These are phyloP conservation scores for Rugonectria rugulosa DNA, from an alignment of 2,329 filamentous ascomycete species.

Conservation along the genomic window DNA sequence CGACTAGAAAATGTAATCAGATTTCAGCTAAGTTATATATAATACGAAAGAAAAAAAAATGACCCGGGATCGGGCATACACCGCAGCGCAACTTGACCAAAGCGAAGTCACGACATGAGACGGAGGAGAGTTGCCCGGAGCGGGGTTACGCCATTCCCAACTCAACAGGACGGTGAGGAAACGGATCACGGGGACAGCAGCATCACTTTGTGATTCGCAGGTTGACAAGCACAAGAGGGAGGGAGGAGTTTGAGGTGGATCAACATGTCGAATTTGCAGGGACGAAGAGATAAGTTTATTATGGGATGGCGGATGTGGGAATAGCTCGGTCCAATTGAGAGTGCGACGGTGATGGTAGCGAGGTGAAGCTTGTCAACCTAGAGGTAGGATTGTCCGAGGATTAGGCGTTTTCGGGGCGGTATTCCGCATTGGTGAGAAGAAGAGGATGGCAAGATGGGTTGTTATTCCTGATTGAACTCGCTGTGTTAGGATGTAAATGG, in stretches of 20 bases:
- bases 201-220: conserved; percentile 8
- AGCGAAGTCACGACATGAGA: too few relatives aligned
- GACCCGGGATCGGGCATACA: too few relatives aligned
- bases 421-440: conserved; percentile 7
- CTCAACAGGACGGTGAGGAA: background rate
- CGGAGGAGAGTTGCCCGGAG: conserved; percentile 1
- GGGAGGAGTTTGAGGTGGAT: conserved; percentile 6
- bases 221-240: background rate
- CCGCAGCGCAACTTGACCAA: too few relatives aligned
- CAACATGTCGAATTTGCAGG: conserved; percentile 2
- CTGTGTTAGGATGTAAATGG: too few relatives aligned
- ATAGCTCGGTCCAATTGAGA: background rate
- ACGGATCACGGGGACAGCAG: background rate
- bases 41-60: too few relatives aligned
- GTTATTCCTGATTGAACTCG: too few relatives aligned
- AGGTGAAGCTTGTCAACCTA: background rate
- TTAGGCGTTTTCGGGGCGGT: conserved; percentile 17
- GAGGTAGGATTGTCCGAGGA: conserved; percentile 15
- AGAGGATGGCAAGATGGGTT: background rate
- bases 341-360: background rate
- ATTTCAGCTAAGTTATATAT: too few relatives aligned
- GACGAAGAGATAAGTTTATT: too few relatives aligned
- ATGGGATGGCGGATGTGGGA: too few relatives aligned
- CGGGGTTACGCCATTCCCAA: conserved; percentile 5
- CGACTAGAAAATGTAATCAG: too few relatives aligned